Evolutionary conservation across 2,329 filamentous ascomycete genomes (phyloP), one percentile per base, ranked within the genome.

Genomic region (Phialophora chinensis): DNA sequence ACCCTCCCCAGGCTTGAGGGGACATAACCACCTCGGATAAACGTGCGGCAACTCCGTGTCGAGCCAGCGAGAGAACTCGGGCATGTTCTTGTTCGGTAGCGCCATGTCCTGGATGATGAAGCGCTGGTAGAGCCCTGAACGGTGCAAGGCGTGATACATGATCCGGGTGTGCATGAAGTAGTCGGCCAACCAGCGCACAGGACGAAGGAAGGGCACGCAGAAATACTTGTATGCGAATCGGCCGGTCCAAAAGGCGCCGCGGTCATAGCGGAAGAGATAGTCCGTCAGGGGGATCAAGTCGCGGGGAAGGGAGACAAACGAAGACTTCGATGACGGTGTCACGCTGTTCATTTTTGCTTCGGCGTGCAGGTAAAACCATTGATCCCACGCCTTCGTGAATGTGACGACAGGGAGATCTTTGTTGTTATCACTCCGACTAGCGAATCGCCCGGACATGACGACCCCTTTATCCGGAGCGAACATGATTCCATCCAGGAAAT

Each of bases 171-270:
- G 86, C 73, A 90, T 82, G 73, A 87, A 88, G 35, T 83, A 81
- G 69, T 90, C 86, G 0, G 89, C 79, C 0, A 85, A 74, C 78
- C 82, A 87, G 3, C 88, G 83, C 0, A 86, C 87, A 56, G 88
- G 73, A 12, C 77, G 78, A 69, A 84, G 89, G 78, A 90, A 90
- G 0, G 87, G 88, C 0, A 83, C 82, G 10, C 81, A 72, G 76
- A 88, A 88, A 73, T 89, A 89, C 2, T 82, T 77, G 76, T 87
- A 90, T 1, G 87, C 87, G 31, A 85, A 86, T 2, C 79, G 77
- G 3, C 86, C 88, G 0, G 84, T 85, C 88, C 88, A 90, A 76
- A 90, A 90, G 0, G 84, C 86, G 11, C 86, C 88, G 1, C 88
- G 80, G 72, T 90, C 87, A 72, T 90, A 80, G 4, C 79, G 77